These are phyloP conservation scores for Apiospora pterosperma DNA, from an alignment of 2,329 filamentous ascomycete species.

Conservation along the genomic window DNA sequence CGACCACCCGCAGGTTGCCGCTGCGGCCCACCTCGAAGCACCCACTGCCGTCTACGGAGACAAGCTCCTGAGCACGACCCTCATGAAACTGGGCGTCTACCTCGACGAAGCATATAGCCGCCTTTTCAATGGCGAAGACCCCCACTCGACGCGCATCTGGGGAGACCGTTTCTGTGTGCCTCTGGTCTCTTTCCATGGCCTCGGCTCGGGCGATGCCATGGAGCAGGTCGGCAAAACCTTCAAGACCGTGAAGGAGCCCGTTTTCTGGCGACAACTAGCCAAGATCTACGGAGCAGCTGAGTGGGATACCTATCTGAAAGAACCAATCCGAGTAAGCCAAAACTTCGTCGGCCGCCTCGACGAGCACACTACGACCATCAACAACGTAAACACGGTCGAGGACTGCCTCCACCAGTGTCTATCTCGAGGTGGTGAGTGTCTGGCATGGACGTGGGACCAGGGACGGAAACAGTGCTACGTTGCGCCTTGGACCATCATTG, in stretches of 20 bases:
- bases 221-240: conserved; percentile 39
- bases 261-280: conserved; percentile 50
- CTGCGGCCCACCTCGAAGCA: conserved; percentile 42
- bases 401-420: conserved; percentile 42
- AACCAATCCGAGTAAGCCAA: conserved; percentile 33
- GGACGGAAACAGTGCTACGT: conserved; percentile 36
- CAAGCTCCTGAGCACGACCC: conserved; percentile 48
- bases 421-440: conserved; percentile 34
- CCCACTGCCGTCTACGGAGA: conserved; percentile 53
- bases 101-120: conserved; percentile 52
- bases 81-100: conserved; percentile 52
- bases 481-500: conserved; percentile 49
- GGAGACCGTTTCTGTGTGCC: conserved; percentile 50
- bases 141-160: conserved; percentile 45
- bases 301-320: conserved; percentile 32
- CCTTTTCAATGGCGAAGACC: conserved; percentile 54
- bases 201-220: conserved; percentile 44
- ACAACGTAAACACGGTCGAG: conserved; percentile 34
- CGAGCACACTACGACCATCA: conserved; percentile 36
- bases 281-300: conserved; percentile 41
- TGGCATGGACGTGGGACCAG: conserved; percentile 51
- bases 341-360: conserved; percentile 51
- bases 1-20: conserved; percentile 37
- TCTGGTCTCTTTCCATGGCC: conserved; percentile 51
- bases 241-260: conserved; percentile 31